Evolutionary conservation across 768 basidiomycete genomes (phyloP).

Genomic region (Boletus sp.): DNA sequence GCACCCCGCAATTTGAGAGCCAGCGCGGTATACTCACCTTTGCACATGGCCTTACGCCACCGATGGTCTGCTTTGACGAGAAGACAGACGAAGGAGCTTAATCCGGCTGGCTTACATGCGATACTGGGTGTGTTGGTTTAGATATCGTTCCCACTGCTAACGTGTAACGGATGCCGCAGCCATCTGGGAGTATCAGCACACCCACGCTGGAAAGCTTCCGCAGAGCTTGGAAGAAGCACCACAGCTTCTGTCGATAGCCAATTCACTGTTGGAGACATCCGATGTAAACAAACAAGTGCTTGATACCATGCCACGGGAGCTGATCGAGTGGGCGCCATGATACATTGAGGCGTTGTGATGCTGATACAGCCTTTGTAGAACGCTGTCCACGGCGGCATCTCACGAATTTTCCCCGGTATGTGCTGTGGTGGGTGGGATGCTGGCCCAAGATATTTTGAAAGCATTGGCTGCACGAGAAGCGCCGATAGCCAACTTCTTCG

Average conservation of each 20-base stretch:
- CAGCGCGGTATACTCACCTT: conserved; percentile 61
- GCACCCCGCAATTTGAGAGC: conserved; percentile 57
- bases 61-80: conserved; percentile 70
- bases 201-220: conserved; percentile 58
- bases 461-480: conserved; percentile 87
- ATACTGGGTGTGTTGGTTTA: conserved; percentile 58
- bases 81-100: conserved; percentile 80
- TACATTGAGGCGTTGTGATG: neutral
- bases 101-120: conserved; percentile 68
- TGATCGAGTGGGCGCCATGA: conserved; percentile 53
- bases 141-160: conserved; percentile 11
- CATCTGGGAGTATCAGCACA: conserved; percentile 77
- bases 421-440: conserved; percentile 91
- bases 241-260: conserved; percentile 65
- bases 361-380: conserved; percentile 43
- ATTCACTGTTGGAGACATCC: conserved; percentile 55
- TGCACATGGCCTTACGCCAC: conserved; percentile 62
- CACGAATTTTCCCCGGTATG: conserved; percentile 92
- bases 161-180: conserved; percentile 43
- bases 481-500: conserved; percentile 90
- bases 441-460: conserved; percentile 94
- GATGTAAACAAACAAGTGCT: conserved; percentile 72
- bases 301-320: conserved; percentile 49
- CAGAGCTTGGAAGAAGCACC: conserved; percentile 42
- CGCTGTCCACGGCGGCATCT: conserved; percentile 63